Evolutionary conservation across 371 early-diverging fungal species (phyloP), one percentile per base, ranked within the genome.

Genomic region (Basidiobolus meristosporus): DNA sequence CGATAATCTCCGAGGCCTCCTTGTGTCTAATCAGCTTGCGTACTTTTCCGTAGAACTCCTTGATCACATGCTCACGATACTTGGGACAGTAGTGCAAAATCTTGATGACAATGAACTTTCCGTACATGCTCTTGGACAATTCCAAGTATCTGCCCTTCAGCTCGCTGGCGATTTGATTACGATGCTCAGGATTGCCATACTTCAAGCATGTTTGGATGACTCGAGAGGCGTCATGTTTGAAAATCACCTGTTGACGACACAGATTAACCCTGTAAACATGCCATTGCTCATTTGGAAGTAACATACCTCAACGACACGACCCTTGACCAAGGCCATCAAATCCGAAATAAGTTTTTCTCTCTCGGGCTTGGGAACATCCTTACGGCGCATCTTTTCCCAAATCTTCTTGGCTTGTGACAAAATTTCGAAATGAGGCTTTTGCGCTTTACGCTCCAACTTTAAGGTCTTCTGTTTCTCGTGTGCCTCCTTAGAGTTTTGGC

Each of bases 221-320:
- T 49, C 96, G 78, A n/a, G 79, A 77, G 47, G 88, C 80, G 51
- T 95, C 96, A 66, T 90, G 92, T 59, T 90, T 90, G 64, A 91
- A 89, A 54, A 85, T 78, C 31, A 91, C 56, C 65, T 79, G 48
- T 0, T 5, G 32, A 30, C 16, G n/a, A 50, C 1, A 46, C 14
- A 2, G 33, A 38, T 50, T 29, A 40, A 9, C 5, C 7, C 20
- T 22, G 14, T 41, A 6, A 47, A 14, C 12, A 5, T 17, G 11
- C 17, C 26, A 16, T 20, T 7, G 18, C 2, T 23, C 7, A 34
- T 19, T 10, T 16, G 22, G 19, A 12, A 31, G 37, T 1, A n/a
- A 44, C 52, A 44, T 53, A 75, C 77, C 41, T 88, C 90, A 50
- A 77, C 70, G 38, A 89, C 77, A 46, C 73, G 72, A 43, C 92